phyloP scores from a whole-genome alignment of 1,284 basidiomycete species.

The Leucoagaricus sp. region DNA sequence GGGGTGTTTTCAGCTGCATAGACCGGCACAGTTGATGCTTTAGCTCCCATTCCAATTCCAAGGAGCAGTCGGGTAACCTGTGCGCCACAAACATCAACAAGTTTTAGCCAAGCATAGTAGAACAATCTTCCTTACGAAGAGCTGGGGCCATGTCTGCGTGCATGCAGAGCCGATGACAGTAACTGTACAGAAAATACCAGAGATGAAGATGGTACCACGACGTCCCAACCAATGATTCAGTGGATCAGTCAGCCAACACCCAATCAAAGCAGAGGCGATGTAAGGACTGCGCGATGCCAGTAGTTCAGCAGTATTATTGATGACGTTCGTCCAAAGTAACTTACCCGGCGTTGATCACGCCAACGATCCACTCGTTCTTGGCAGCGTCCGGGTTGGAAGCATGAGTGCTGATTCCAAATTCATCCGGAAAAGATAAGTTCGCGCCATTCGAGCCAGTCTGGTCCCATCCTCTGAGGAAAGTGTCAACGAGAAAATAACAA shows the following conservation, averaged over 20 bases:
- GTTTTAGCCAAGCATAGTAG: background rate
- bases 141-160: constrained; percentile 56
- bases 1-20: constrained; percentile 65
- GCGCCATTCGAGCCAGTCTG: constrained; percentile 66
- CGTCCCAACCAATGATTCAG: constrained; percentile 57
- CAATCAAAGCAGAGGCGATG: constrained; percentile 39
- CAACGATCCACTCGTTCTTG: constrained; percentile 48
- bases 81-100: background rate
- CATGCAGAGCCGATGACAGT: constrained; percentile 63
- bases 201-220: constrained; percentile 71
- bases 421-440: constrained; percentile 62
- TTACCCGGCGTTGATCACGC: constrained; percentile 47
- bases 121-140: constrained; percentile 37
- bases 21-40: constrained; percentile 61
- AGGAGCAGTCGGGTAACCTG: constrained; percentile 57
- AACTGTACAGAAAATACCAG: constrained; percentile 56
- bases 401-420: constrained; percentile 44
- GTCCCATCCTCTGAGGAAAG: constrained; percentile 51
- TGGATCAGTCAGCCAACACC: constrained; percentile 52
- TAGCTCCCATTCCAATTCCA: constrained; percentile 71
- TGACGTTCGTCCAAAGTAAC: constrained; percentile 1
- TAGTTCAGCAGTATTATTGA: too few relatives aligned
- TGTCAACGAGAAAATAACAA: background rate
- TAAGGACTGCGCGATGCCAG: constrained; percentile 36
- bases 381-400: constrained; percentile 31